Base-by-base conservation (phyloP, 176 grass and related monocot genomes). In the Aegilops bicornis region DNA sequence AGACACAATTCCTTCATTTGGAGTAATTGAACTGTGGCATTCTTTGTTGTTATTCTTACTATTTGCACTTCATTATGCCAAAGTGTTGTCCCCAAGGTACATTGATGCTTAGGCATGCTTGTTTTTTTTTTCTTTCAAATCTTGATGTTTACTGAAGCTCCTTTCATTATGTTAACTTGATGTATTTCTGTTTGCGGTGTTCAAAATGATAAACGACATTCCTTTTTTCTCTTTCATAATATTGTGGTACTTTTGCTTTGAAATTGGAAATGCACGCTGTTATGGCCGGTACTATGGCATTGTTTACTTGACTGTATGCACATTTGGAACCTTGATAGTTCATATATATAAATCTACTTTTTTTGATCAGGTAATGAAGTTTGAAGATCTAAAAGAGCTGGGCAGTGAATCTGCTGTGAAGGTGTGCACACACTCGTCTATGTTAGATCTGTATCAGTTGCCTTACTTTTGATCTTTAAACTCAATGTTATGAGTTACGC, bases 301-400 rank as follows among this genome's bases (percentile, higher is more conserved):
- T 19, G 12, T 65, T 85, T 73, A 29, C 23, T 77, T 37, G 12
- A 40, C 25, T 77, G 62, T 61, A 14, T 37, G 58, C 7, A 14
- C 22, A 29, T 72, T 69, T 73, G 31, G 43, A 33, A 61, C 40
- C 65, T 91, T 79, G 40, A 59, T 72, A 64, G 33, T 77, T 75
- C 72, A 29, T 75, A 69, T 56, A 23, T 16, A 40, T 86, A 47
- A 13, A 47, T 80, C 13, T 27, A 75, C 43, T 75, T 30, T 87
- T 86, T 86, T 70, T 29, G 22, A 62, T 77, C 79, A 98, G 97
- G 97, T 98, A 69, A 98, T 98, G 97, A 98, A 98, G 79, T 98
- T 96, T 83, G 94, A 98, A 10, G 97, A 98, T 87, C 86, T 98
- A 50, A 98, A 98, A 86, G 97, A 99, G 67, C 80, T 99, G 68